Evolutionary conservation across 2,329 filamentous ascomycete genomes (phyloP).

Genomic region (Aschersonia sp.): DNA sequence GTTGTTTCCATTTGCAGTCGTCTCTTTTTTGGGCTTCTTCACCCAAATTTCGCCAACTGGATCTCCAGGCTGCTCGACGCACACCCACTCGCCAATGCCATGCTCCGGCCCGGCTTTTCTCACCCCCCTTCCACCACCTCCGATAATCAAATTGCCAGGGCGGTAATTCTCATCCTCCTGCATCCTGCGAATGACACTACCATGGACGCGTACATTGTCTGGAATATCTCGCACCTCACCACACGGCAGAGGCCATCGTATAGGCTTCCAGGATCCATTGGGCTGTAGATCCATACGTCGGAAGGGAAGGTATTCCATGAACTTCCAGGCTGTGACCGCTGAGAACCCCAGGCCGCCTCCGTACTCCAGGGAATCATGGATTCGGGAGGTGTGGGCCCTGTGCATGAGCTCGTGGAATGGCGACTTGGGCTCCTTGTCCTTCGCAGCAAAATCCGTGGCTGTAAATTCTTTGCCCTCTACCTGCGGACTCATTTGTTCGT

Average conservation of each 20-base stretch:
- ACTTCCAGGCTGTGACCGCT: slow-evolving; percentile 54
- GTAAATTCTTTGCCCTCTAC: slow-evolving; percentile 9
- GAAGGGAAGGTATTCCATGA: slow-evolving; percentile 75
- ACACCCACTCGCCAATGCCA: slow-evolving; percentile 61
- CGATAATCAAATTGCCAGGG: slow-evolving; percentile 67
- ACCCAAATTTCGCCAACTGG: slow-evolving; percentile 55
- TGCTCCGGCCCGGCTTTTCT: slow-evolving; percentile 42
- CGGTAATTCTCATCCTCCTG: slow-evolving; percentile 47
- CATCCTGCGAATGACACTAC: slow-evolving; percentile 62
- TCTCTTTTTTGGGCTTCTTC: slow-evolving; percentile 9
- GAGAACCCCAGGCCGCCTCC: slow-evolving; percentile 38
- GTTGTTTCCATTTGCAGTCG: not conserved
- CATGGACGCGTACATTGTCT: slow-evolving; percentile 52
- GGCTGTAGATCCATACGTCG: slow-evolving; percentile 61
- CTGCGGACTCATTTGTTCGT: slow-evolving; percentile 6
- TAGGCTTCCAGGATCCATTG: slow-evolving; percentile 66
- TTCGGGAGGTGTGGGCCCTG: slow-evolving; percentile 34
- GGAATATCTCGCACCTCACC: slow-evolving; percentile 71
- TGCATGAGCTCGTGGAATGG: slow-evolving; percentile 45
- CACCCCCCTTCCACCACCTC: slow-evolving; percentile 60
- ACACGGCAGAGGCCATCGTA: slow-evolving; percentile 64
- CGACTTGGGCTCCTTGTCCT: slow-evolving; percentile 4
- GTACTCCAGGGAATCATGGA: slow-evolving; percentile 61
- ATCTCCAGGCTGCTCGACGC: slow-evolving; percentile 49
- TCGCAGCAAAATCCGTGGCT: not conserved